Percentiles rank a stretch among this genome's conserved stretches.
Conservation (phyloP, 176 grass and related monocot genomes). For the Cenchrus purpureus region DNA sequence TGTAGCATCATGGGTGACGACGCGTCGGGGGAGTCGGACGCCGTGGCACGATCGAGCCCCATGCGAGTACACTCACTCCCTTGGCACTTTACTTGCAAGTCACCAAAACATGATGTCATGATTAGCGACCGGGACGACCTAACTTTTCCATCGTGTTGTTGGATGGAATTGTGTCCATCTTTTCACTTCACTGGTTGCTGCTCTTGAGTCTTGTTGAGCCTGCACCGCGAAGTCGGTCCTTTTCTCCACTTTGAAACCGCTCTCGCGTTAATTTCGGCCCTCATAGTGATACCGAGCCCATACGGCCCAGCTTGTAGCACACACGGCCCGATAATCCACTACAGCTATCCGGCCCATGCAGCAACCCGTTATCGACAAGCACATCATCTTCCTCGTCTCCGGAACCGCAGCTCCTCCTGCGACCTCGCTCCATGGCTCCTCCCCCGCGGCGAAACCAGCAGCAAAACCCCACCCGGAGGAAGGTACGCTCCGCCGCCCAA, state of each 20-base stretch:
- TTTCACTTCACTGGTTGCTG: no score
- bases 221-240: no score
- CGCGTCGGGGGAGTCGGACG: not conserved
- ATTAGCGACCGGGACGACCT: no score
- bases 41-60: no score
- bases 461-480: conserved; percentile 40
- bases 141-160: no score
- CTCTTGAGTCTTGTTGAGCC: no score
- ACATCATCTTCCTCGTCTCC: not conserved
- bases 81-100: no score
- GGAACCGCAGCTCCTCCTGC: not conserved
- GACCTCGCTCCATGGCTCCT: conserved; percentile 44
- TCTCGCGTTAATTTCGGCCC: not conserved
- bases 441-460: conserved; percentile 53
- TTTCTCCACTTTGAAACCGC: no score
- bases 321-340: not conserved
- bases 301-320: conserved; percentile 5
- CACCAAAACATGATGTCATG: no score
- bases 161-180: no score
- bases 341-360: not conserved
- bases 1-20: not conserved
- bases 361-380: not conserved
- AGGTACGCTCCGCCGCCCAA: conserved; percentile 26
- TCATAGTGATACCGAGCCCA: not conserved
- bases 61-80: no score